These are phyloP conservation scores for Limonomyces culmigenus DNA, from an alignment of 1,284 basidiomycete genomes.

Conservation along the genomic window DNA sequence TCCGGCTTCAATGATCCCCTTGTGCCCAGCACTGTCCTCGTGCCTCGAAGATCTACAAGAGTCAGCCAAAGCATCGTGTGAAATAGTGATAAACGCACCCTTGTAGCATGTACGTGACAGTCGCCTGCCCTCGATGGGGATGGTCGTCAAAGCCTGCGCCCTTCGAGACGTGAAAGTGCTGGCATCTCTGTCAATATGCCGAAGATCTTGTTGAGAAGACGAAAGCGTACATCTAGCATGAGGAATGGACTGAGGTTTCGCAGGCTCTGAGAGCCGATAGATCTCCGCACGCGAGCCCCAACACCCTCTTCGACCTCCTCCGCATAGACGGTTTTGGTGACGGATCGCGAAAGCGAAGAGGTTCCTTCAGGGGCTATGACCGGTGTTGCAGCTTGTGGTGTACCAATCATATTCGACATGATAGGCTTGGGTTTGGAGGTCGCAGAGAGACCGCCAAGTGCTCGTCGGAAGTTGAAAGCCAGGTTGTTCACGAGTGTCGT, in stretches of 20 bases:
- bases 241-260: conserved; percentile 83
- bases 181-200: background rate
- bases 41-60: conserved; percentile 47
- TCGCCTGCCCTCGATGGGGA: conserved; percentile 80
- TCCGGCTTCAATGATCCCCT: conserved; percentile 65
- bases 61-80: background rate
- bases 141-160: conserved; percentile 58
- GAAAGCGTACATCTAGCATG: conserved; percentile 74
- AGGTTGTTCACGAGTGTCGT: no score
- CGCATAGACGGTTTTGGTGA: no score
- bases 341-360: no score
- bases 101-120: conserved; percentile 79
- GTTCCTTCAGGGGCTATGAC: no score
- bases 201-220: conserved; percentile 44
- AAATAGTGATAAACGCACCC: conserved; percentile 28
- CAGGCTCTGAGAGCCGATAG: conserved; percentile 65
- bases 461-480: no score
- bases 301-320: no score
- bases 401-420: background rate
- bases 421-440: conserved; percentile 3
- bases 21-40: conserved; percentile 87
- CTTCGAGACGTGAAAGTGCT: conserved; percentile 2
- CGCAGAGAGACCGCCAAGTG: no score
- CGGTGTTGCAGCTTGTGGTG: no score
- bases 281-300: conserved; percentile 77